Percentiles rank a stretch among this genome's conserved stretches.
Evolutionary conservation across 768 basidiomycete species (phyloP).

Genomic region (Scleroderma bovista): DNA sequence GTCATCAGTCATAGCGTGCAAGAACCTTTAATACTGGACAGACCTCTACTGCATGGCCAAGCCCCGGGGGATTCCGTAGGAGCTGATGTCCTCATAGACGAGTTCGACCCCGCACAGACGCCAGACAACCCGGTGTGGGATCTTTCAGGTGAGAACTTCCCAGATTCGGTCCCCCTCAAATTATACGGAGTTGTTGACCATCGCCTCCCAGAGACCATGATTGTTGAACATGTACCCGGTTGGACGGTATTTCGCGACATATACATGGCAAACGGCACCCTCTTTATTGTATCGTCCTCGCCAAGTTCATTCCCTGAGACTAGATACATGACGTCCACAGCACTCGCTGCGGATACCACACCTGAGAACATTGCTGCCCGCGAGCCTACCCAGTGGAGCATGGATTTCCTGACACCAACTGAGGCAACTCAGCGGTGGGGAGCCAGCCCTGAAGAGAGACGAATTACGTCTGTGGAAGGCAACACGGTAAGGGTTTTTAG

Average conservation of each 20-base stretch:
- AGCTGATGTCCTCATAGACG: neutral
- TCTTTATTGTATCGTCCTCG: constrained; percentile 58
- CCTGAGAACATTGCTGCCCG: constrained; percentile 62
- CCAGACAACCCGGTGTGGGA: neutral
- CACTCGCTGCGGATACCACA: constrained; percentile 49
- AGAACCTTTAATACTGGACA: neutral
- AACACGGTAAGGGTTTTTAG: constrained; percentile 52
- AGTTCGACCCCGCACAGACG: neutral
- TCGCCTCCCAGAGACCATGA: constrained; percentile 45
- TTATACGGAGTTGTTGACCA: no score
- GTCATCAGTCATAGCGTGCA: constrained; percentile 19
- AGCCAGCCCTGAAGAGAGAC: constrained; percentile 34
- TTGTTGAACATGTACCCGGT: constrained; percentile 67
- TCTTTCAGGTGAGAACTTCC: neutral
- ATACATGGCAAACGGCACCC: constrained; percentile 81
- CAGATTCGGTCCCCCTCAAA: neutral
- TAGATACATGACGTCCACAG: constrained; percentile 62
- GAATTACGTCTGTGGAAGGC: constrained; percentile 65
- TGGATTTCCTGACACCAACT: constrained; percentile 54
- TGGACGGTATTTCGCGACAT: constrained; percentile 83
- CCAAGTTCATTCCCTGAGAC: constrained; percentile 40
- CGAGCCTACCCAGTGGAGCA: constrained; percentile 59
- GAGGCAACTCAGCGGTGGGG: constrained; percentile 65
- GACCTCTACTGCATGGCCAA: constrained; percentile 4
- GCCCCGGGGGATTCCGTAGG: neutral